Base-by-base conservation (phyloP, 495 filamentous ascomycete species). In the Aspergillus carlsbadensis region DNA sequence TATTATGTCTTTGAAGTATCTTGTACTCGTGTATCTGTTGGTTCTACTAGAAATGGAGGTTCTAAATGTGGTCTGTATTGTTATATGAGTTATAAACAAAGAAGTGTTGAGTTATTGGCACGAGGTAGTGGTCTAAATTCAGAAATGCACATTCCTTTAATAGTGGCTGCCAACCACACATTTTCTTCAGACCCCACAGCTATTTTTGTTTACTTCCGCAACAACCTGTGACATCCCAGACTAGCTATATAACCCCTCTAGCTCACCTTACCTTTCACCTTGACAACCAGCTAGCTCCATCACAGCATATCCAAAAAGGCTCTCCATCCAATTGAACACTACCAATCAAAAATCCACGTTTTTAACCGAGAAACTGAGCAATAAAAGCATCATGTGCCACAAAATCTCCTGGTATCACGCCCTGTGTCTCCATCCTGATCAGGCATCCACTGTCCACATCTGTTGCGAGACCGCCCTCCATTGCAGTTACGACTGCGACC, bases 351-450 rank as follows among this genome's bases (percentile, higher is more conserved):
- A 5, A 29, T 45, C 21, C 20, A 8, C 17, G 4, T 17, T 7
- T 7, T 17, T 5, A 7, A n/a, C 14, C n/a, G 3, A 15, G 24
- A 5, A 37, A 31, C 15, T 29, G 24, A 20, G 22, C 11, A 57
- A 36, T 41, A 42, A 39, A 45, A 58, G 51, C 51, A 54, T 36
- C n/a, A 74, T 74, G 71, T 74, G 71, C 48, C 66, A 72, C 24
- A 13, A 21, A 24, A 61, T 72, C 7, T 50, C 40, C 36, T 75
- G 69, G 70, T 66, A 64, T 43, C 57, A 70, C 49, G 59, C 54
- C 47, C 33, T 67, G 21, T 73, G 72, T 55, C 49, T 48, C 8
- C 67, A 69, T 53, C 5, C 21, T 17, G 52, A 63, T 29, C 45
- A 37, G 33, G 17, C 37, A n/a, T 54, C 44, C 37, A 40, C 47